Conservation (phyloP, 148 eudicot species). For the Diospyros lotus region DNA sequence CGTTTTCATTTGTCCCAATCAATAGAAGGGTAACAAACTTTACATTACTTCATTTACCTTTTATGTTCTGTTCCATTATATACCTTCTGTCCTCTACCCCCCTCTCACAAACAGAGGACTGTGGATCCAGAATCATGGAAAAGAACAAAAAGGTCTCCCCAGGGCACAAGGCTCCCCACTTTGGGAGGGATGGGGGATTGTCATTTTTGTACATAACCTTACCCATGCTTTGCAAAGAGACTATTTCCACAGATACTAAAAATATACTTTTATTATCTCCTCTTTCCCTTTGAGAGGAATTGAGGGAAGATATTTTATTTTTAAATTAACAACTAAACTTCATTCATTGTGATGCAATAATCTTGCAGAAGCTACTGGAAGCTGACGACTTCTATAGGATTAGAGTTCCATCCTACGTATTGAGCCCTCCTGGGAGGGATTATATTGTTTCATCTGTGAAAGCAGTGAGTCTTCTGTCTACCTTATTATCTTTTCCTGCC, state of each 20-base stretch:
- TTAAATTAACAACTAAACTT: not conserved
- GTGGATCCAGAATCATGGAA: not conserved
- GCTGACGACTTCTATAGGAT: constrained; percentile 78
- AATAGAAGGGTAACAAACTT: too few species aligned
- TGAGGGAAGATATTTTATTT: not conserved
- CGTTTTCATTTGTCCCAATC: too few species aligned
- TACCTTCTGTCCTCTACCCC: too few species aligned
- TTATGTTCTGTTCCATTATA: too few species aligned
- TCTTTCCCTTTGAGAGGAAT: not conserved
- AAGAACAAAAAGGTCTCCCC: not conserved
- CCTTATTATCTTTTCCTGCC: not conserved
- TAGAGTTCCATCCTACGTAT: constrained; percentile 79
- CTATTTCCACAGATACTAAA: not conserved
- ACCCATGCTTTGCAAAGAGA: too few species aligned
- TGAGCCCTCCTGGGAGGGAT: constrained; percentile 85
- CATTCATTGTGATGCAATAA: constrained; percentile 7
- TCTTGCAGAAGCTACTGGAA: constrained; percentile 59
- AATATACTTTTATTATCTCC: not conserved
- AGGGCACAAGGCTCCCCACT: too few species aligned
- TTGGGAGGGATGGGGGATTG: too few species aligned
- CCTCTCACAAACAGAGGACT: too few species aligned
- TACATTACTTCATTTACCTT: too few species aligned
- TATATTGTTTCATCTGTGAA: constrained; percentile 72
- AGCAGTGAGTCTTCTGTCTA: constrained; percentile 56
- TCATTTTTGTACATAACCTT: too few species aligned